Base-by-base conservation (phyloP, 1,284 basidiomycete genomes). In the Tylopilus sp. region DNA sequence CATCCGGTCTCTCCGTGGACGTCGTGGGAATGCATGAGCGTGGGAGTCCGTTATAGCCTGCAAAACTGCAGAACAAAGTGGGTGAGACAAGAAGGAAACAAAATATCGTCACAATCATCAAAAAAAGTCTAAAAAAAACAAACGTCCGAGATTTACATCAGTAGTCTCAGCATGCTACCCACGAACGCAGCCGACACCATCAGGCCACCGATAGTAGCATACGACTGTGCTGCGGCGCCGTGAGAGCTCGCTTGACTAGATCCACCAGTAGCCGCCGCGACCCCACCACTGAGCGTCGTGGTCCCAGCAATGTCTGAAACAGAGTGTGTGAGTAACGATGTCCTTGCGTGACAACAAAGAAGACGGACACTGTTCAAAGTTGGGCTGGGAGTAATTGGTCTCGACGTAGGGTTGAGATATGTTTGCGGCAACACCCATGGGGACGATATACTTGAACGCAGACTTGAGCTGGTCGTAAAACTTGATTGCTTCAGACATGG, bases 321-420 rank as follows among this genome's bases (percentile, higher is more conserved):
- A 29, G 18, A 34, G 29, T 3, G 6, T 2, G 35, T 55, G 0
- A 55, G n/a, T 12, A 12, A 45, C 11, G 18, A 29, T 28, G n/a
- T n/a, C n/a, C 25, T 9, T 1, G 6, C 4, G 10, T 3, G 5
- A 5, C 12, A 11, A 19, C 18, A 30, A 10, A 13, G n/a, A 7
- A 9, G n/a, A 66, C 72, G 9, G 37, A 78, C 78, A 77, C 62
- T 78, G 66, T 5, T 63, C 59, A 55, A 79, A 80, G 7, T 62
- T 64, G 4, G 74, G 73, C 26, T 70, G 56, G 0, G 67, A 55
- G 47, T 69, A 68, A 49, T 70, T 69, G 4, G 59, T 57, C 57
- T 80, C 78, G 12, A 71, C 64, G 50, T 80, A 80, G 5, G 75
- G 77, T 11, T 73, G 69, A 0, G 72, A 71, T 35, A 65, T 65